phyloP scores from a whole-genome alignment of 2,329 filamentous ascomycete species.

The Bipolaris oryzae region DNA sequence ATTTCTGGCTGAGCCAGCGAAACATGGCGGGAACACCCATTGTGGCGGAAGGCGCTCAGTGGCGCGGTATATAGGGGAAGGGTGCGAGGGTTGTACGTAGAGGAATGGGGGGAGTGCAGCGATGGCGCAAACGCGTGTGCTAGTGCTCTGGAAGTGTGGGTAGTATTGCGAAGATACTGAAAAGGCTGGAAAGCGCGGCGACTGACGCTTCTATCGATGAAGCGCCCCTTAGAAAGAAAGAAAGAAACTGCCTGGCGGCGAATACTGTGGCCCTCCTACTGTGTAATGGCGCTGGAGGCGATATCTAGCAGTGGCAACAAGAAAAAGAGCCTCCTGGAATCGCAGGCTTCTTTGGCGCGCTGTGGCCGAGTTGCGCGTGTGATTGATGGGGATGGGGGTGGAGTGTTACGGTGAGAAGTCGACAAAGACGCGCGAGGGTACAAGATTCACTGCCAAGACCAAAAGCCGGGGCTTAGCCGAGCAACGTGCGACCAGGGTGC shows the following conservation, averaged over 20 bases:
- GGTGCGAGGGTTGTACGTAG: conserved; percentile 5
- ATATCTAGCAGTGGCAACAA: conserved; percentile 5
- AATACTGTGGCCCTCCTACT: neutral
- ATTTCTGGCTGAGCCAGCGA: conserved; percentile 95
- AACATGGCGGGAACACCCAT: conserved; percentile 98
- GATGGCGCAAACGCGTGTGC: conserved; percentile 25
- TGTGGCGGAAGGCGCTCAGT: conserved; percentile 36
- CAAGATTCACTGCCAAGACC: conserved; percentile 23
- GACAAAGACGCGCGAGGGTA: conserved; percentile 11
- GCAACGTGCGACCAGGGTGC: neutral
- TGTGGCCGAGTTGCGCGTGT: conserved; percentile 11
- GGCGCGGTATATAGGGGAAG: conserved; percentile 17
- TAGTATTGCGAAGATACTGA: conserved; percentile 29
- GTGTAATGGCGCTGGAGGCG: conserved; percentile 2
- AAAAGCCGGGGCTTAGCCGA: conserved; percentile 28
- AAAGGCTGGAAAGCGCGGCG: conserved; percentile 15
- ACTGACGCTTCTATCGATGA: conserved; percentile 19
- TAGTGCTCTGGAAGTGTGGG: conserved; percentile 18
- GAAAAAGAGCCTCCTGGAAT: neutral
- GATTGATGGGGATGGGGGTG: conserved; percentile 12
- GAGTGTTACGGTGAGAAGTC: neutral
- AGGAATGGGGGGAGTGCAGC: conserved; percentile 13
- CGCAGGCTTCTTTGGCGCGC: conserved; percentile 11
- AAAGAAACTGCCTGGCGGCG: conserved; percentile 16
- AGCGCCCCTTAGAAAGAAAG: conserved; percentile 21